Evolutionary conservation across 2,329 filamentous ascomycete species (phyloP).

Genomic region (Botrytis fabae): DNA sequence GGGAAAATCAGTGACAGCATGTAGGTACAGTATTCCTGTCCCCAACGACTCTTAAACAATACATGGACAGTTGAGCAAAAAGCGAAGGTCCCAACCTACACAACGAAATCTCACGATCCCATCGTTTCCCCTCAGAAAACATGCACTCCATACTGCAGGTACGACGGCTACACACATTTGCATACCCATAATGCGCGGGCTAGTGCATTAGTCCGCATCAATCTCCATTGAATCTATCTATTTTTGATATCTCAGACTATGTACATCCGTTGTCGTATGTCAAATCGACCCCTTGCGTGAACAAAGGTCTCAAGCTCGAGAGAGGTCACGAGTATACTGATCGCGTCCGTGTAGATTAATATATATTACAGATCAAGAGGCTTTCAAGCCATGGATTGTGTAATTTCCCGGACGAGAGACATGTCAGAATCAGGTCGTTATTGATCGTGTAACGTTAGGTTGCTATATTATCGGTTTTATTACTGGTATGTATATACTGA

Average conservation of each 20-base stretch:
- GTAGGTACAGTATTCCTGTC: background rate
- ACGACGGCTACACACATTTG: slow-evolving; percentile 14
- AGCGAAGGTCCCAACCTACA: background rate
- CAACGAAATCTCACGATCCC: background rate
- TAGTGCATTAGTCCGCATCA: background rate
- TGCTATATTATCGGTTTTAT: background rate
- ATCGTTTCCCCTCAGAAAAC: background rate
- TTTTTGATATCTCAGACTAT: background rate
- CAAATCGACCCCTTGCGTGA: slow-evolving; percentile 11
- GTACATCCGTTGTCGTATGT: slow-evolving; percentile 14
- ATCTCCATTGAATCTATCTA: background rate
- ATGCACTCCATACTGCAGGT: slow-evolving; percentile 15
- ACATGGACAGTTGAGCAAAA: background rate
- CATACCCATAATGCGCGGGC: background rate
- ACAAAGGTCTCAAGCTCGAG: background rate
- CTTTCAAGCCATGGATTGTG: background rate
- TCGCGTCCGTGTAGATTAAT: background rate
- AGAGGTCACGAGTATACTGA: background rate
- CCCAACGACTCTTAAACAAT: background rate
- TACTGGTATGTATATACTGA: background rate
- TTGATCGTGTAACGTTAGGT: too few species aligned
- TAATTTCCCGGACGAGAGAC: background rate
- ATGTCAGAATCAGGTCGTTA: background rate
- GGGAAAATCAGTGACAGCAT: background rate
- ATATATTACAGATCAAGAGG: background rate